phyloP scores from a whole-genome alignment of 2,329 filamentous ascomycete genomes.

The Ophiostoma montium region DNA sequence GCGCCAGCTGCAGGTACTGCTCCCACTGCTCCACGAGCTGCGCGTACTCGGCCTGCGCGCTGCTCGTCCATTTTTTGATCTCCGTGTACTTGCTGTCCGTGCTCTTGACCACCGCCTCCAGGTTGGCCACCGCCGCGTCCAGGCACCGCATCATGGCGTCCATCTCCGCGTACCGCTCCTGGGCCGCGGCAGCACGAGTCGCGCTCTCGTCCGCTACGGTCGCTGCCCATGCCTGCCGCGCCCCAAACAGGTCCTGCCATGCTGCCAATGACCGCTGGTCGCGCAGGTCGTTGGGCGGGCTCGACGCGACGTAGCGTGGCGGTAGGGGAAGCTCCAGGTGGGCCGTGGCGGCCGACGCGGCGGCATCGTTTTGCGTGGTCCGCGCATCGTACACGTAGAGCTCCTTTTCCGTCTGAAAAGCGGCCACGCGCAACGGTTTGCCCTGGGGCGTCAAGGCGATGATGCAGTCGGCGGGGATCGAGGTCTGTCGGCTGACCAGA shows the following conservation, averaged over 20 bases:
- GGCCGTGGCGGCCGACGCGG: constrained; percentile 28
- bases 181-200: constrained; percentile 45
- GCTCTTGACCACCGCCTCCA: constrained; percentile 58
- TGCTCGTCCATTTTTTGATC: constrained; percentile 54
- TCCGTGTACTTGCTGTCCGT: constrained; percentile 61
- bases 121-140: constrained; percentile 73
- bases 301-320: constrained; percentile 41
- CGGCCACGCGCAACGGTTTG: constrained; percentile 69
- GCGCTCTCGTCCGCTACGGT: constrained; percentile 55
- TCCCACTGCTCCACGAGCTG: constrained; percentile 53
- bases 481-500: constrained; percentile 63
- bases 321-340: constrained; percentile 35
- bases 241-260: constrained; percentile 80
- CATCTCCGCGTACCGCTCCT: constrained; percentile 57
- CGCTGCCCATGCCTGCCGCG: constrained; percentile 67
- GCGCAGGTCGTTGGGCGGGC: constrained; percentile 69
- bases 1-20: constrained; percentile 49
- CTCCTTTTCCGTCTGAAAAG: constrained; percentile 72
- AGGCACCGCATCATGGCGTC: constrained; percentile 66
- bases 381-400: constrained; percentile 86
- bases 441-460: constrained; percentile 78
- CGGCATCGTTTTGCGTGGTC: constrained; percentile 45
- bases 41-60: constrained; percentile 53
- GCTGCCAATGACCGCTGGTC: constrained; percentile 67
- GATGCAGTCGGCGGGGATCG: constrained; percentile 63